These are phyloP conservation scores for Nothophoma quercina DNA, from an alignment of 2,329 filamentous ascomycete species.

Conservation along the genomic window DNA sequence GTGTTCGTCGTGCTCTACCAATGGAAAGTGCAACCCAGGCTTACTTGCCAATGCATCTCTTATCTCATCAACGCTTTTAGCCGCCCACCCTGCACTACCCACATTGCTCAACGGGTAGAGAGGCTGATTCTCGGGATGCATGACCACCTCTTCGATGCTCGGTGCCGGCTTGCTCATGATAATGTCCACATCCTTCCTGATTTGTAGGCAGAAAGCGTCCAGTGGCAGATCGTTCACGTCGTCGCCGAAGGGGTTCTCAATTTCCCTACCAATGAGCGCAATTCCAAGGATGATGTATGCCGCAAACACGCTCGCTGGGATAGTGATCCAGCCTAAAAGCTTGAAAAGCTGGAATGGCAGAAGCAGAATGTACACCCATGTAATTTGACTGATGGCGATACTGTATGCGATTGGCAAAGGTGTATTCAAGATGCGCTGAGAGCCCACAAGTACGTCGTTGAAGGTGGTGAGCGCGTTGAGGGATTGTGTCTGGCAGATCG, in stretches of 20 bases:
- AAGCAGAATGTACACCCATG: slow-evolving; percentile 81
- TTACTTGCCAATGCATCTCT: slow-evolving; percentile 51
- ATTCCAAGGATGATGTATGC: slow-evolving; percentile 86
- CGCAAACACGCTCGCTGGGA: slow-evolving; percentile 74
- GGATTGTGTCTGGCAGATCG: slow-evolving; percentile 66
- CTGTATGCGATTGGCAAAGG: slow-evolving; percentile 84
- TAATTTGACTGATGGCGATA: slow-evolving; percentile 85
- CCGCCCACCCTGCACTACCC: slow-evolving; percentile 46
- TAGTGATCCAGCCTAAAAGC: slow-evolving; percentile 73
- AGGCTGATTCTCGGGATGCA: slow-evolving; percentile 57
- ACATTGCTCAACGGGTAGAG: slow-evolving; percentile 61
- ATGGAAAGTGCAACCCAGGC: slow-evolving; percentile 25
- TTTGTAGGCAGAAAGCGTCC: slow-evolving; percentile 77
- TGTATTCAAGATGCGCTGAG: slow-evolving; percentile 80
- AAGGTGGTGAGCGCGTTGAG: slow-evolving; percentile 68
- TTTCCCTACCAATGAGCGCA: slow-evolving; percentile 77
- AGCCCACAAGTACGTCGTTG: slow-evolving; percentile 75
- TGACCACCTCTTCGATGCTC: slow-evolving; percentile 59
- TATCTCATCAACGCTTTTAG: slow-evolving; percentile 48
- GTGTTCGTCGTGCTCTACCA: slow-evolving; percentile 19
- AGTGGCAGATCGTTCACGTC: slow-evolving; percentile 77
- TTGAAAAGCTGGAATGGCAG: slow-evolving; percentile 80
- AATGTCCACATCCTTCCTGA: slow-evolving; percentile 76
- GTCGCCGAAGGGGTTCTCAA: slow-evolving; percentile 84
- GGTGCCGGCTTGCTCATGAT: slow-evolving; percentile 67